Conservation (phyloP, 257 asterid genomes). For the Solanum paucissectum region DNA sequence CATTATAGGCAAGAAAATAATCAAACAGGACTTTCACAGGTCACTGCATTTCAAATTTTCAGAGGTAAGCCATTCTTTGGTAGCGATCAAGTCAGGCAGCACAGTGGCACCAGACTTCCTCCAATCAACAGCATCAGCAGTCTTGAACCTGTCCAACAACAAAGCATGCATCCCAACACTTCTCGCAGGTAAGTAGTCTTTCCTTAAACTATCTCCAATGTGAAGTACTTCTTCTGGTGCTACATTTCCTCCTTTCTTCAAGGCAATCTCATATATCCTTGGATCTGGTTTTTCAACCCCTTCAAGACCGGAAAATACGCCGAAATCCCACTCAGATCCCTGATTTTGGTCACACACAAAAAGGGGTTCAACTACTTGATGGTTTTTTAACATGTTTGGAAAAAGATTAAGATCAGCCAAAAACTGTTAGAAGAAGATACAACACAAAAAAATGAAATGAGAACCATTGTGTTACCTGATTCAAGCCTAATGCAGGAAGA, state of each 20-base stretch:
- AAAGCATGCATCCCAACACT: conserved; percentile 79
- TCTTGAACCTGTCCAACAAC: conserved; percentile 66
- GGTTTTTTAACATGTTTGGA: neutral
- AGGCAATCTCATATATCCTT: conserved; percentile 62
- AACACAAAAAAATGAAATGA: neutral
- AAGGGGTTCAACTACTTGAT: neutral
- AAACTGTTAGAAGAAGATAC: neutral
- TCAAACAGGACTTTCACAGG: neutral
- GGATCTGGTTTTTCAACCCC: conserved; percentile 94
- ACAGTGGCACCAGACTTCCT: conserved; percentile 75
- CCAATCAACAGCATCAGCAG: conserved; percentile 73
- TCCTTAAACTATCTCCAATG: conserved; percentile 85
- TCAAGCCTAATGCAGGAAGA: conserved; percentile 90
- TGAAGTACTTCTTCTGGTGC: conserved; percentile 79
- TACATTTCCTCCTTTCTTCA: conserved; percentile 76
- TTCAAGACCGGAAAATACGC: conserved; percentile 91
- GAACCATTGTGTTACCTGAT: conserved; percentile 32
- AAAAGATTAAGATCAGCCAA: neutral
- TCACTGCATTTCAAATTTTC: conserved; percentile 7
- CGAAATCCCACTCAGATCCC: conserved; percentile 99
- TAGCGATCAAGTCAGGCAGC: conserved; percentile 66
- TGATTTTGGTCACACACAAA: conserved; percentile 9
- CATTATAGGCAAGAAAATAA: neutral
- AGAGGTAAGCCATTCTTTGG: conserved; percentile 62
- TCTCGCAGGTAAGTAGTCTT: conserved; percentile 79